Evolutionary conservation across 1,284 basidiomycete species (phyloP), one percentile per base, ranked within the genome.

Genomic region (Leccinum pachyderme): DNA sequence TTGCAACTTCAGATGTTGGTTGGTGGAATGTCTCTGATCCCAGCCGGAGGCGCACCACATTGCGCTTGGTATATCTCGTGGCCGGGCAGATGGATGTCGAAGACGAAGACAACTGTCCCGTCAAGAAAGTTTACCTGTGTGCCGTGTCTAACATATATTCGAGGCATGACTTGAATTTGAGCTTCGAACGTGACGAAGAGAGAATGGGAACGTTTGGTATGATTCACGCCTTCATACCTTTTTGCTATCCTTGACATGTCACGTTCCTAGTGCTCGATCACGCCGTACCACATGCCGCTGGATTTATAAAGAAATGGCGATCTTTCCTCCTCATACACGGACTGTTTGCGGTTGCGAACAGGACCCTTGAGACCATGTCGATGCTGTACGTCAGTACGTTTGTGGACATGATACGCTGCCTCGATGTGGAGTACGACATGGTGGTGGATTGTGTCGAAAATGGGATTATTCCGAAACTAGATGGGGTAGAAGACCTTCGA

Each of bases 341-440:
- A 7, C 35, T 37, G 35, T 37, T 37, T 9, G 3, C 35, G 9
- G 7, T 37, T 5, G n/a, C 7, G 2, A 37, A n/a, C 35, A 37
- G n/a, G n/a, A 7, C n/a, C 35, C 35, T 37, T 5, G 35, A 37
- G 15, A 18, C 15, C 8, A 37, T 37, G 2, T 37, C 13, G 7
- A 44, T 54, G 37, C 11, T 28, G 4, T 65, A 61, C 39, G 33
- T 53, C 13, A 51, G 32, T 28, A 49, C 51, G 1, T 52, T 65
- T n/a, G 41, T 63, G 29, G 55, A 63, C 12, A 51, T 65, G 53
- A 53, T 64, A 5, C 55, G 50, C 13, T 50, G 53, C 29, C 31
- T 65, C 11, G 63, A 64, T 9, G 52, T 47, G 29, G 59, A 59
- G n/a, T 65, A 55, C 24, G 54, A 62, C 31, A 13, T 25, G 28